phyloP scores from a whole-genome alignment of 2,329 filamentous ascomycete genomes.

The Trichoderma polysporum region DNA sequence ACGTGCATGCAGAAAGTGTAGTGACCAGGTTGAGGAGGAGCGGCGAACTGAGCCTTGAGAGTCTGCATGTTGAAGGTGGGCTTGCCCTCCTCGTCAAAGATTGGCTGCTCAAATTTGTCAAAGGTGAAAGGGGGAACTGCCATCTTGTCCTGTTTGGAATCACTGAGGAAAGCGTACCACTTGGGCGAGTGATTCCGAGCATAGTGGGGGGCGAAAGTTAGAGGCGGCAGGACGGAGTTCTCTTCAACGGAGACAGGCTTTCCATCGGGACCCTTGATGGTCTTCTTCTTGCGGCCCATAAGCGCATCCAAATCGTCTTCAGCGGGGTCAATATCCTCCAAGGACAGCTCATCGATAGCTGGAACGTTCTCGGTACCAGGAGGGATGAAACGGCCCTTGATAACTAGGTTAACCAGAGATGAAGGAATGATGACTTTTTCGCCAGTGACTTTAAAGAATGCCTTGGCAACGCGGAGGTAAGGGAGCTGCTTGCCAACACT shows the following conservation, averaged over 20 bases:
- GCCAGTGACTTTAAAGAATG: slow-evolving; percentile 97
- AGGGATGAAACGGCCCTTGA: slow-evolving; percentile 92
- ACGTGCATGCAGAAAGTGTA: slow-evolving; percentile 95
- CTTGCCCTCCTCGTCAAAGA: slow-evolving; percentile 75
- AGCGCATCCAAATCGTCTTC: slow-evolving; percentile 89
- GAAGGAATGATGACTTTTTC: slow-evolving; percentile 90
- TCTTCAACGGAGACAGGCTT: slow-evolving; percentile 58
- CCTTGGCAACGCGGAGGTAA: slow-evolving; percentile 78
- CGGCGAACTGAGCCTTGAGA: slow-evolving; percentile 94
- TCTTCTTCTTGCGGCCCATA: slow-evolving; percentile 71
- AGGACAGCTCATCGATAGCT: slow-evolving; percentile 70
- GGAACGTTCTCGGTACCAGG: slow-evolving; percentile 77
- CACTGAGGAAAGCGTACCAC: slow-evolving; percentile 94
- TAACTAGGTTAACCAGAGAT: slow-evolving; percentile 87
- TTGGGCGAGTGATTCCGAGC: slow-evolving; percentile 83
- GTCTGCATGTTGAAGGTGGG: slow-evolving; percentile 96
- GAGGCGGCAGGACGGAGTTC: slow-evolving; percentile 70
- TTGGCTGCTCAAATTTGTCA: slow-evolving; percentile 83
- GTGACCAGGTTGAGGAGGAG: slow-evolving; percentile 85
- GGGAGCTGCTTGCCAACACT: slow-evolving; percentile 81
- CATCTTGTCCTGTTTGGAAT: slow-evolving; percentile 92
- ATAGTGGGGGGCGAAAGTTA: slow-evolving; percentile 89
- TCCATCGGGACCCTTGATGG: slow-evolving; percentile 61
- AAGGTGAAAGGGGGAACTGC: slow-evolving; percentile 97
- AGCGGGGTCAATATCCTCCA: slow-evolving; percentile 88